phyloP scores from a whole-genome alignment of 768 basidiomycete species.

The Mrakia hoshinonis region DNA sequence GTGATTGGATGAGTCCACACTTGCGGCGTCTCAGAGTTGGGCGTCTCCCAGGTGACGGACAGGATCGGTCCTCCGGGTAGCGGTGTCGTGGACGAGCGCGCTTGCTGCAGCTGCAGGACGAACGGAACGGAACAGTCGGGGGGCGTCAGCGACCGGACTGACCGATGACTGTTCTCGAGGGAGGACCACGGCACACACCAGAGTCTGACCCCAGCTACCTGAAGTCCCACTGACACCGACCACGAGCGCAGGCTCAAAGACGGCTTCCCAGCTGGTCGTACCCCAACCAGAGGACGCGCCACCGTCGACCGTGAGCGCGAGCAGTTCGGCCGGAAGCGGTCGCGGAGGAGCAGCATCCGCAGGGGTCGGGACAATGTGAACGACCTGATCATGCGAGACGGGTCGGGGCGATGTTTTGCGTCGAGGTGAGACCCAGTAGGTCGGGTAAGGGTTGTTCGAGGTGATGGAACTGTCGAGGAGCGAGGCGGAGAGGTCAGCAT shows the following conservation, averaged over 20 bases:
- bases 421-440: background rate
- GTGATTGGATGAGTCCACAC: background rate
- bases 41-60: background rate
- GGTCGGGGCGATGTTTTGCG: background rate
- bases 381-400: background rate
- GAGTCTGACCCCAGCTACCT: background rate
- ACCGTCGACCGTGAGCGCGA: background rate
- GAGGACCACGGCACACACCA: background rate
- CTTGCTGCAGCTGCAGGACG: constrained; percentile 9
- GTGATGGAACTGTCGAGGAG: background rate
- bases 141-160: background rate
- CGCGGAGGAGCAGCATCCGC: background rate
- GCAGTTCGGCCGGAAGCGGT: background rate
- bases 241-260: constrained; percentile 9
- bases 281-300: background rate
- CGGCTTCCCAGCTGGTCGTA: constrained; percentile 1
- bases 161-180: background rate
- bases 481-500: background rate
- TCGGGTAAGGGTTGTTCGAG: background rate
- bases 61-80: background rate
- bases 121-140: too few species aligned
- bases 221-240: background rate
- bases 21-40: background rate
- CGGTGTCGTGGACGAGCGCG: background rate
- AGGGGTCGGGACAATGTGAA: constrained; percentile 7